Base-by-base conservation (phyloP, 2,329 filamentous ascomycete genomes). In the Torrubiellomyces zombiae region DNA sequence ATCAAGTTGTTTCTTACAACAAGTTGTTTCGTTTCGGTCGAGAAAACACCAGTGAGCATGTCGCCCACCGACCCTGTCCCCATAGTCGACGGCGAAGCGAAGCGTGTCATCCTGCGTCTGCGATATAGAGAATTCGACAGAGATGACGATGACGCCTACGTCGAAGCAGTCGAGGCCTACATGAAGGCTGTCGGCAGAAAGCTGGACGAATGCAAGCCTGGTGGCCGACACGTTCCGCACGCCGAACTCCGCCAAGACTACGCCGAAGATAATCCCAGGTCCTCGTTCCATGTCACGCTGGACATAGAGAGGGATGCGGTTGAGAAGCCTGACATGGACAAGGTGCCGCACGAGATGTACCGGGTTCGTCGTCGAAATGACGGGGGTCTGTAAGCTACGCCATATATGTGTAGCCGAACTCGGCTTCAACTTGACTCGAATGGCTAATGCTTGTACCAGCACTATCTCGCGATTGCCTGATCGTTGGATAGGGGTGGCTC, bases 211-310 rank as follows among this genome's bases (percentile, higher is more conserved):
- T n/a, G n/a, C n/a, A n/a, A n/a, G n/a, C n/a, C n/a, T n/a, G n/a
- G n/a, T n/a, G n/a, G n/a, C n/a, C n/a, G n/a, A n/a, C n/a, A n/a
- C n/a, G n/a, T n/a, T n/a, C n/a, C n/a, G n/a, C n/a, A n/a, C n/a
- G n/a, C n/a, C n/a, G n/a, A n/a, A n/a, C n/a, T n/a, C n/a, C n/a
- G n/a, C n/a, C n/a, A n/a, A n/a, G n/a, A 23, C 14, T 23, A 23
- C 15, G 12, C 12, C 8, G 13, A 23, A 10, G 18, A 16, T 11
- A 16, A 23, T 9, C 22, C 22, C 8, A 16, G 12, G 12, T 7
- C 22, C 8, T 23, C 22, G 22, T 23, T 23, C 14, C 22, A 23
- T n/a, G 14, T 23, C 22, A 23, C 22, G 14, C 22, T 23, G 6
- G 22, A 23, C 9, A 23, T 23, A n/a, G 22, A 23, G 9, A 16